These are phyloP conservation scores for Phaeodactylum tricornutum DNA, from an alignment of 108 stramenopile genomes.

Conservation along the genomic window DNA sequence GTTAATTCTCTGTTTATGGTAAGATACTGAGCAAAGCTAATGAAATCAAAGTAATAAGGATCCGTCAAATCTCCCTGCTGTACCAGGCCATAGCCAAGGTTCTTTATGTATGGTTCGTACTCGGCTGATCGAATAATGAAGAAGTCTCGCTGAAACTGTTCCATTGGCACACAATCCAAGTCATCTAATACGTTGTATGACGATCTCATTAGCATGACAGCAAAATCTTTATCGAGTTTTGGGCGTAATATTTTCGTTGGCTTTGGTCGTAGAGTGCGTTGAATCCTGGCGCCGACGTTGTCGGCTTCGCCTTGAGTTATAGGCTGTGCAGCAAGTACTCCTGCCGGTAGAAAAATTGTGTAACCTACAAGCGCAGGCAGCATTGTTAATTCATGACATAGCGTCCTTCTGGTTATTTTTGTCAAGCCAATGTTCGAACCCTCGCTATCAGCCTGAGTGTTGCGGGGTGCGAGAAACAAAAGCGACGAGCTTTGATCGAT, in stretches of 20 bases:
- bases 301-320: slow-evolving; percentile 56
- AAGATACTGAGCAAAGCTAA: slow-evolving; percentile 76
- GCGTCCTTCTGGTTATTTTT: no score
- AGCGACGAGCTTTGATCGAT: no score
- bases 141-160: slow-evolving; percentile 85
- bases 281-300: slow-evolving; percentile 31
- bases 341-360: no score
- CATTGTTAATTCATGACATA: no score
- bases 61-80: slow-evolving; percentile 74
- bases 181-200: slow-evolving; percentile 74
- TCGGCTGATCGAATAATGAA: slow-evolving; percentile 37
- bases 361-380: no score
- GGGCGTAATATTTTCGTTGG: slow-evolving; percentile 53
- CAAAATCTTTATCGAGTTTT: slow-evolving; percentile 68
- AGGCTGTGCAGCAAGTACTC: slow-evolving; percentile 47
- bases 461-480: no score
- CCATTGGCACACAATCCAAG: slow-evolving; percentile 74
- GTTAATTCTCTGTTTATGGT: slow-evolving; percentile 62
- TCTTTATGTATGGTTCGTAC: slow-evolving; percentile 51
- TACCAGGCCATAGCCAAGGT: slow-evolving; percentile 48
- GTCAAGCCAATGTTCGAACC: no score
- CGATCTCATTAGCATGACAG: slow-evolving; percentile 73
- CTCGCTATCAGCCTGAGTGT: no score
- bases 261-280: slow-evolving; percentile 50
- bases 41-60: slow-evolving; percentile 87